Conservation (phyloP, 139 green algal species). For the Chlorella vulgaris region DNA sequence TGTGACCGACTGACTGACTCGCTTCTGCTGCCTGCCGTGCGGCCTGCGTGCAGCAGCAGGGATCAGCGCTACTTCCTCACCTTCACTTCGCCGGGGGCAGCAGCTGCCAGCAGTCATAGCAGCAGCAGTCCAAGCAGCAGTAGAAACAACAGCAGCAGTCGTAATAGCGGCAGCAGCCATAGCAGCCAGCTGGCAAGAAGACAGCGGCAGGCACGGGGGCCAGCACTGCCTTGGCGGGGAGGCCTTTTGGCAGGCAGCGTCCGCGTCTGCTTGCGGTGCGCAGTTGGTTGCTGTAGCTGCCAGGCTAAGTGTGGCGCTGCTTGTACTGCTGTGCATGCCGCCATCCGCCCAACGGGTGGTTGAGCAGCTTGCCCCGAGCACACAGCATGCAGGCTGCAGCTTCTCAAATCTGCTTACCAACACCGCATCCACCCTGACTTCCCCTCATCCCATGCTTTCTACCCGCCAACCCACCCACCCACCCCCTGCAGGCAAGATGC, state of each 20-base stretch:
- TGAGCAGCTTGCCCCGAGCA: too few species aligned
- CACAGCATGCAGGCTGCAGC: too few species aligned
- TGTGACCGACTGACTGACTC: background rate
- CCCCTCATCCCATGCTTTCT: background rate
- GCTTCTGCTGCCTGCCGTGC: background rate
- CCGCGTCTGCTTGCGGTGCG: conserved; percentile 12
- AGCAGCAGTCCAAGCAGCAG: background rate
- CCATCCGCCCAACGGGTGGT: too few species aligned
- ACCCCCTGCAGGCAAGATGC: conserved; percentile 21
- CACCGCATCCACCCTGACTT: too few species aligned
- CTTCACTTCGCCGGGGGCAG: conserved; percentile 1
- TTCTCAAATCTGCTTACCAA: too few species aligned
- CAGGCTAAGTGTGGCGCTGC: background rate
- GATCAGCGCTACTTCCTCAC: conserved; percentile 25
- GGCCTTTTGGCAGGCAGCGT: background rate
- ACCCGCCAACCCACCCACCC: too few species aligned
- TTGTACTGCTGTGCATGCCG: too few species aligned
- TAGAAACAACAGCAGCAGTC: background rate
- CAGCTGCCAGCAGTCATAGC: background rate
- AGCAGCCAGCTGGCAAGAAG: background rate
- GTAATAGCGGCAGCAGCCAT: background rate
- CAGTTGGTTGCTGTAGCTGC: background rate
- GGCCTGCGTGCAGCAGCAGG: conserved; percentile 10
- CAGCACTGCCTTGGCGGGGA: background rate
- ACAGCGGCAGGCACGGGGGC: background rate